phyloP scores from a whole-genome alignment of 371 early-diverging fungal species.

The Mucor plumbeus region DNA sequence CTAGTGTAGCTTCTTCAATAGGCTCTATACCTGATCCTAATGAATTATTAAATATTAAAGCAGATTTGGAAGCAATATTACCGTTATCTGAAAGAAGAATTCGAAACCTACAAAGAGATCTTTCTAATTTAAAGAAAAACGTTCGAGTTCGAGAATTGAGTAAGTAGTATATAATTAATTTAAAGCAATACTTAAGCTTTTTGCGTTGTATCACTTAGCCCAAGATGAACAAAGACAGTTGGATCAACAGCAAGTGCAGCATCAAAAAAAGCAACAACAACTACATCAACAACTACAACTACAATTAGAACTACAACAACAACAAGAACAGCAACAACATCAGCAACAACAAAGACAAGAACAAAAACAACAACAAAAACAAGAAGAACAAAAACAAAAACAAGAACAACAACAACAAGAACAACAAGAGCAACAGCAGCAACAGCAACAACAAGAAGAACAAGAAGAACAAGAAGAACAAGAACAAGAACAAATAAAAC shows the following conservation, averaged over 20 bases:
- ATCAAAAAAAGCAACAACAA: slow-evolving; percentile 2
- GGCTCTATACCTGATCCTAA: slow-evolving; percentile 39
- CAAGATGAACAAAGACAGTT: slow-evolving; percentile 9
- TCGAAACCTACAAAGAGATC: slow-evolving; percentile 35
- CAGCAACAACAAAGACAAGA: neutral
- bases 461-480: neutral
- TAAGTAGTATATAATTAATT: neutral
- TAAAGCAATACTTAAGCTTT: too few species aligned
- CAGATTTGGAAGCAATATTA: slow-evolving; percentile 44
- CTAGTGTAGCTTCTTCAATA: slow-evolving; percentile 32
- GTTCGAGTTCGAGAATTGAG: slow-evolving; percentile 14
- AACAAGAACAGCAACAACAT: neutral
- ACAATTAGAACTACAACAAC: neutral
- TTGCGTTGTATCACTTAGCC: neutral
- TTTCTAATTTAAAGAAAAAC: slow-evolving; percentile 28
- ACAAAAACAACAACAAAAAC: too few species aligned
- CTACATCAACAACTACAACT: too few species aligned
- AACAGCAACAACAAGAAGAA: neutral
- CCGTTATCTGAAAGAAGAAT: slow-evolving; percentile 40
- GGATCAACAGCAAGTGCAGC: slow-evolving; percentile 8
- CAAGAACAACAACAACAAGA: neutral
- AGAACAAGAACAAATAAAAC: neutral
- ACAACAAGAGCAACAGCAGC: neutral
- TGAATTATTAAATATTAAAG: slow-evolving; percentile 45
- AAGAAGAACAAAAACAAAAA: neutral